phyloP scores from a whole-genome alignment of 2,329 filamentous ascomycete genomes.

The Neocatenulostroma microsporum region DNA sequence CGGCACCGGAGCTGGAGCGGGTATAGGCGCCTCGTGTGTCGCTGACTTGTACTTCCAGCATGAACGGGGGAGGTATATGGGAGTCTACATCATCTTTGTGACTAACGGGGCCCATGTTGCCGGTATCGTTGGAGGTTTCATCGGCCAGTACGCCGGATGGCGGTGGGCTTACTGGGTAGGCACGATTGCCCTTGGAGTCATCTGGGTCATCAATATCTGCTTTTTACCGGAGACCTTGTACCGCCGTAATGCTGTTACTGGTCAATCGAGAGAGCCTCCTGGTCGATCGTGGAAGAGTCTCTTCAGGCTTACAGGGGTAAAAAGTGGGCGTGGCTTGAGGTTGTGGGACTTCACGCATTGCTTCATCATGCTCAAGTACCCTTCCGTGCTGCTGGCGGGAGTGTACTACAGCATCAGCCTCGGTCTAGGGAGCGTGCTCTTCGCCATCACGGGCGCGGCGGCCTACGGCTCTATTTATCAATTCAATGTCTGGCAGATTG shows the following conservation, averaged over 20 bases:
- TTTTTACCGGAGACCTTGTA: conserved; percentile 25
- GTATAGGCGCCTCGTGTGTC: conserved; percentile 12
- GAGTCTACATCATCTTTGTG: conserved; percentile 12
- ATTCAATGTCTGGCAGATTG: conserved; percentile 17
- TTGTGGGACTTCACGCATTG: conserved; percentile 19
- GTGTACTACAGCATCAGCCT: conserved; percentile 22
- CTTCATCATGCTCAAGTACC: conserved; percentile 23
- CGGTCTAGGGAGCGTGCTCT: conserved; percentile 21
- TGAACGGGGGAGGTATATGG: conserved; percentile 13
- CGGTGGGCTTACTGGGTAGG: conserved; percentile 42
- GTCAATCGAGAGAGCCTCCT: no score
- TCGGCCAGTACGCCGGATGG: conserved; percentile 37
- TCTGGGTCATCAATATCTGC: conserved; percentile 19
- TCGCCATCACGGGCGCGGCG: conserved; percentile 21
- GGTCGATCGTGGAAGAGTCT: no score
- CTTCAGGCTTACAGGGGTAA: no score
- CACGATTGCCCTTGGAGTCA: conserved; percentile 19
- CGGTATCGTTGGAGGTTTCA: conserved; percentile 30
- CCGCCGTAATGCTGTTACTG: no score
- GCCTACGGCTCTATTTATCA: conserved; percentile 17
- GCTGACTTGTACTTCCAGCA: conserved; percentile 13
- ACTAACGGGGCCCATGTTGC: conserved; percentile 11
- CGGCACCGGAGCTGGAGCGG: conserved; percentile 9
- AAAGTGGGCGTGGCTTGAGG: no score
- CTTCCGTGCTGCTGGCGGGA: conserved; percentile 19